Conservation (phyloP, 208 protist genomes). For the Acanthamoeba divionensis region DNA sequence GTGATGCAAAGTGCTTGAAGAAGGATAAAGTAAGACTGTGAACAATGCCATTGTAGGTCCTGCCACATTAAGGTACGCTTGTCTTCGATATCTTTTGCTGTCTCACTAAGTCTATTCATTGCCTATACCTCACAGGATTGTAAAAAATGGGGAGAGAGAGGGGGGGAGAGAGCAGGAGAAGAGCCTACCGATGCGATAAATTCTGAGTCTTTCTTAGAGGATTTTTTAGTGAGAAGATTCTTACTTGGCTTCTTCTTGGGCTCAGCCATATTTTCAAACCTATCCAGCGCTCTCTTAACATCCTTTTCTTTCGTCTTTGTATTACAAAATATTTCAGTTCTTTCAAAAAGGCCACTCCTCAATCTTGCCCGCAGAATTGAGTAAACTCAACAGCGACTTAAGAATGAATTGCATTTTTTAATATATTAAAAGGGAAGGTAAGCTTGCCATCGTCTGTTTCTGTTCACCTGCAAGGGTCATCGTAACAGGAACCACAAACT, state of each 20-base stretch:
- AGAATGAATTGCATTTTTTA: too few relatives aligned
- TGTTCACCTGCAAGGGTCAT: neutral
- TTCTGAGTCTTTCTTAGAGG: too few relatives aligned
- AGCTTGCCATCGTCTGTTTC: neutral
- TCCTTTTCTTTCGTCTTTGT: neutral
- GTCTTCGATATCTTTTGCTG: neutral
- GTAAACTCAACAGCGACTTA: too few relatives aligned
- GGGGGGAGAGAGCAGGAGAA: neutral
- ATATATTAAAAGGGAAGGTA: too few relatives aligned
- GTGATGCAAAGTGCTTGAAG: neutral
- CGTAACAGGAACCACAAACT: neutral
- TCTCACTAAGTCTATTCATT: neutral
- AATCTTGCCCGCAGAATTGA: too few relatives aligned
- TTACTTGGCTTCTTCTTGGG: too few relatives aligned
- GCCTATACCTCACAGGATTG: neutral
- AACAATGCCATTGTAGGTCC: slow-evolving; percentile 13
- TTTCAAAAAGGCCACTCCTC: too few relatives aligned
- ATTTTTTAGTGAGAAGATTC: too few relatives aligned
- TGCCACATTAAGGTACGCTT: neutral
- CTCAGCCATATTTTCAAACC: neutral
- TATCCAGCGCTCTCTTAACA: neutral
- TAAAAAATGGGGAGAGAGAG: neutral
- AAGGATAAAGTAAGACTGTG: slow-evolving; percentile 28
- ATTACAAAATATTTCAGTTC: neutral
- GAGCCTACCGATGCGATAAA: too few relatives aligned